Base-by-base conservation (phyloP, 257 asterid genomes). In the Nicotiana tomentosiformis region DNA sequence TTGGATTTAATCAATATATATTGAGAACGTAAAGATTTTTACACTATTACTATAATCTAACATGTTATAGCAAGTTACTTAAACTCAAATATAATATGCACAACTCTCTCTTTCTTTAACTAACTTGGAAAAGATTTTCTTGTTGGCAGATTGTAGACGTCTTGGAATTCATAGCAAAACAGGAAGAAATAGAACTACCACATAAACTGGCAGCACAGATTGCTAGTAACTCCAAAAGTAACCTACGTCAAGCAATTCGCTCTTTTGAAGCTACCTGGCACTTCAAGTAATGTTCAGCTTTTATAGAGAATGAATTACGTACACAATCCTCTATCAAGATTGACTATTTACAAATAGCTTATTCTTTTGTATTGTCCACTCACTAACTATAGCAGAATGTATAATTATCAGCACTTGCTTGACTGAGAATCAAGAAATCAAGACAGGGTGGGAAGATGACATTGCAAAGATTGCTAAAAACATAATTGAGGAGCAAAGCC, bases 261-360 rank as follows among this genome's bases (percentile, higher is more conserved):
- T 94, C 98, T 49, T 94, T 94, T 26, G 96, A 94, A 91, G 96
- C 98, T 68, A 93, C 97, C 81, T 92, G 97, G 92, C 89, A 88
- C 82, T 84, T 85, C 85, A 87, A 84, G 97, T 93, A 91, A 77
- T 18, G 18, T 55, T 49, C 57, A 4, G 57, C 5, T 57, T 15
- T 18, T 18, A 5, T 7, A 57, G 64, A 57, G 10, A 57, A 14
- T 7, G 76, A 60, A 49, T 72, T 61, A 43, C 10, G 49, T 43
- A 83, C 68, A 43, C 74, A 74, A 64, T 80, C 61, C 76, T 12
- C 16, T 51, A 61, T 60, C 53, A 18, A 30, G 60, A 72, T 72
- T 46, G 37, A n/a, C 60, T 72, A 62, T 58, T 69, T 30, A 55
- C 32, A 33, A 43, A 39, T 16, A 49, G 32, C 60, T 12, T 57